Percentiles rank a stretch among this genome's conserved stretches.
These are phyloP conservation scores for Jaltomata sinuosa DNA, from an alignment of 257 asterid species.

Conservation along the genomic window DNA sequence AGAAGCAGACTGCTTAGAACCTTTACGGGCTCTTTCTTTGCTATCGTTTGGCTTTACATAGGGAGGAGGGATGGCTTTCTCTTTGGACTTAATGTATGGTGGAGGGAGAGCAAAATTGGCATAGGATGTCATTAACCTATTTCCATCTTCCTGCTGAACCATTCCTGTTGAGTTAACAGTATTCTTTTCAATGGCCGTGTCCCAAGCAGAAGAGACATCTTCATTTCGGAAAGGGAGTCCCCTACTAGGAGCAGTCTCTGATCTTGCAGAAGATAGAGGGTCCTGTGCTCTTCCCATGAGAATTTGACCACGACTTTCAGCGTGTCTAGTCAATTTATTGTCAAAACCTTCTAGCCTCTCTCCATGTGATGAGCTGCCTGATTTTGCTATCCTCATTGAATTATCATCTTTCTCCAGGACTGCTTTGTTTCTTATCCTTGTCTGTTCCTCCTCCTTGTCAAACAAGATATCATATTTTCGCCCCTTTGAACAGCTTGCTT, in stretches of 20 bases:
- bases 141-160: slow-evolving; percentile 27
- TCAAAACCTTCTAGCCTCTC: slow-evolving; percentile 22
- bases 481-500: slow-evolving; percentile 24
- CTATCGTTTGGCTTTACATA: slow-evolving; percentile 50
- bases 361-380: slow-evolving; percentile 31
- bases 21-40: slow-evolving; percentile 24
- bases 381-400: slow-evolving; percentile 24
- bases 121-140: slow-evolving; percentile 24
- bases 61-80: slow-evolving; percentile 46
- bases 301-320: neutral
- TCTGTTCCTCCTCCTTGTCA: slow-evolving; percentile 22
- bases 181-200: slow-evolving; percentile 8
- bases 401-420: slow-evolving; percentile 21
- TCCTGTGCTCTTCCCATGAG: slow-evolving; percentile 17
- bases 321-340: neutral
- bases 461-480: slow-evolving; percentile 12
- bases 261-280: slow-evolving; percentile 24
- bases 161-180: slow-evolving; percentile 14
- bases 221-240: slow-evolving; percentile 24
- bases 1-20: slow-evolving; percentile 25
- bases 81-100: slow-evolving; percentile 59
- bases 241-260: slow-evolving; percentile 15
- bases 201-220: slow-evolving; percentile 14
- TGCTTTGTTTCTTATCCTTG: slow-evolving; percentile 22
- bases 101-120: slow-evolving; percentile 46